Evolutionary conservation across 768 basidiomycete species (phyloP).

Genomic region (Podaxis sp.): DNA sequence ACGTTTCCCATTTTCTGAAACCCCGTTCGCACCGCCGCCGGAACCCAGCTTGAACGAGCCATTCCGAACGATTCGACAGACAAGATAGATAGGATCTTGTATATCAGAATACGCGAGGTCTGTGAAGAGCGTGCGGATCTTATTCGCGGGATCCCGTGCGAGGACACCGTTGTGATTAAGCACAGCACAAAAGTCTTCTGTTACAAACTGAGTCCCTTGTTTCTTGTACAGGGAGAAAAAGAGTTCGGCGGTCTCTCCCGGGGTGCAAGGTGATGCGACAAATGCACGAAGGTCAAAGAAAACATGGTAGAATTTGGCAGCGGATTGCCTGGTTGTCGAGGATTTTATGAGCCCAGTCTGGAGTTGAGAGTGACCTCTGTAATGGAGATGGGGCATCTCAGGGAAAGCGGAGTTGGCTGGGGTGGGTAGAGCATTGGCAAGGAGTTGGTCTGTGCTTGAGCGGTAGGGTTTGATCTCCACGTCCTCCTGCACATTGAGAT

Average conservation of each 20-base stretch:
- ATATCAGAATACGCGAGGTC: constrained; percentile 87
- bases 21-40: constrained; percentile 31
- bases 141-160: constrained; percentile 69
- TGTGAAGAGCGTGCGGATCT: constrained; percentile 82
- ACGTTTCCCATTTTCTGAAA: constrained; percentile 43
- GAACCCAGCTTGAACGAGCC: constrained; percentile 77
- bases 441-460: constrained; percentile 42
- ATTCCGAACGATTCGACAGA: constrained; percentile 87
- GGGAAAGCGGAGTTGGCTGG: constrained; percentile 72
- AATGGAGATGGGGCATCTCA: constrained; percentile 38
- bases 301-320: constrained; percentile 82
- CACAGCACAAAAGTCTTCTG: constrained; percentile 88
- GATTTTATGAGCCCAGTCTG: constrained; percentile 26
- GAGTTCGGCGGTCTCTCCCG: constrained; percentile 91
- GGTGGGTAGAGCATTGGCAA: constrained; percentile 44
- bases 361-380: constrained; percentile 36
- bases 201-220: constrained; percentile 78
- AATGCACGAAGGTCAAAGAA: constrained; percentile 90
- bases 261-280: constrained; percentile 83
- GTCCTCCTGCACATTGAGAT: constrained; percentile 54
- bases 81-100: constrained; percentile 80
- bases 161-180: constrained; percentile 90
- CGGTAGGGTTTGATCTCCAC: constrained; percentile 35
- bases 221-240: constrained; percentile 92
- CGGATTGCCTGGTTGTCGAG: constrained; percentile 30